A percentile compares a stretch with the other conserved stretches of the same genome.
Evolutionary conservation across 208 protist species (phyloP).

Genomic region (Leishmania lainsoni): DNA sequence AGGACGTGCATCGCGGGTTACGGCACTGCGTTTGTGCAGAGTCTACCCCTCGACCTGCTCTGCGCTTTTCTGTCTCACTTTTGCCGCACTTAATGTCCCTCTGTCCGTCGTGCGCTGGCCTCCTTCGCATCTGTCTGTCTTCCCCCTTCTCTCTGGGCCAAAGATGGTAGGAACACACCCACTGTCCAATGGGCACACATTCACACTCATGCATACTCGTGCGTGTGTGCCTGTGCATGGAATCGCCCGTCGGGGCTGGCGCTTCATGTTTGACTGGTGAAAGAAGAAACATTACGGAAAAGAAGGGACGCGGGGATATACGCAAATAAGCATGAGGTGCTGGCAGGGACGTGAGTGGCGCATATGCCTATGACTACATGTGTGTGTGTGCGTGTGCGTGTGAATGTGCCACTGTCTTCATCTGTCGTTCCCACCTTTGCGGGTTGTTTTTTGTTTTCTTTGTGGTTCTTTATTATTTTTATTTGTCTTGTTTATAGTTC

Average conservation of each 20-base stretch:
- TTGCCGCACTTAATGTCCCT: not conserved
- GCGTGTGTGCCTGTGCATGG: not conserved
- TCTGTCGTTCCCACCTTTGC: not conserved
- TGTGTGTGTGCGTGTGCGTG: not conserved
- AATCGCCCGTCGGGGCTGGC: not conserved
- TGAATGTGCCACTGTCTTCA: not conserved
- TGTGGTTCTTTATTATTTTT: not conserved
- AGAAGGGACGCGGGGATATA: not conserved
- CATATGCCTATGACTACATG: not conserved
- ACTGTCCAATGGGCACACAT: not conserved
- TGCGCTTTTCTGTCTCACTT: not conserved
- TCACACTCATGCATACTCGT: not conserved
- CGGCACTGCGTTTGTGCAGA: not conserved
- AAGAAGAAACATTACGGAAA: not conserved
- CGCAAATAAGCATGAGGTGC: not conserved
- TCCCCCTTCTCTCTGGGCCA: not conserved
- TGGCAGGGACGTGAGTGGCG: not conserved
- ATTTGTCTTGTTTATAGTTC: not conserved
- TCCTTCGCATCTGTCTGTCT: not conserved
- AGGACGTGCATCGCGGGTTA: not conserved
- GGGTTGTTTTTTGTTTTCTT: slow-evolving; percentile 3
- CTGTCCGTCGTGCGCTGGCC: not conserved
- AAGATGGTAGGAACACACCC: not conserved
- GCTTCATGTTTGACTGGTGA: not conserved
- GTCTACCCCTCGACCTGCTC: not conserved